Conservation (phyloP, 2,329 filamentous ascomycete genomes). For the Pleurostoma richardsiae region DNA sequence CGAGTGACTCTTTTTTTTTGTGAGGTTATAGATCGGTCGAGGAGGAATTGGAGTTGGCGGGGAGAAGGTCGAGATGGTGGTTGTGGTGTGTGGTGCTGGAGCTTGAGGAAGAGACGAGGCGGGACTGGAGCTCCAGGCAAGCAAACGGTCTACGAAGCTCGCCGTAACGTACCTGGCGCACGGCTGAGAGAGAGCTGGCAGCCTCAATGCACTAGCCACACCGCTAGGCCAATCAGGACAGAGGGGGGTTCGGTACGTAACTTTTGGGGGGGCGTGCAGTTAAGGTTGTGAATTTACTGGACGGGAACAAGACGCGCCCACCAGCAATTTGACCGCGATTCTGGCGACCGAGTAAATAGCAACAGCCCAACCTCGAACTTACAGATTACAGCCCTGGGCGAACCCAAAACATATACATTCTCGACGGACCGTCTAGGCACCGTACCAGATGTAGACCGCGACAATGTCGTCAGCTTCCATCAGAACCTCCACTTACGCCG, state of each 20-base stretch:
- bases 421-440: too few species aligned
- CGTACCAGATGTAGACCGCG: conserved; percentile 16
- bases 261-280: too few species aligned
- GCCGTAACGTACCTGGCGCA: conserved; percentile 1
- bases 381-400: too few species aligned
- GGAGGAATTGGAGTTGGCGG: neutral
- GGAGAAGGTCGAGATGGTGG: neutral
- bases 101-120: neutral
- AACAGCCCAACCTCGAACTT: too few species aligned
- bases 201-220: neutral
- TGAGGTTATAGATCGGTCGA: neutral
- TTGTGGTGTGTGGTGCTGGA: conserved; percentile 1
- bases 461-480: conserved; percentile 17
- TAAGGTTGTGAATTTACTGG: neutral
- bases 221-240: neutral
- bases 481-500: conserved; percentile 16
- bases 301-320: neutral
- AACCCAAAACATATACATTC: too few species aligned
- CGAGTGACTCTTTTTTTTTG: too few species aligned
- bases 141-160: conserved; percentile 16
- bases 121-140: conserved; percentile 15
- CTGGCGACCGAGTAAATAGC: neutral
- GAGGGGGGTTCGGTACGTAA: too few species aligned
- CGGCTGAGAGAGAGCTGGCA: neutral
- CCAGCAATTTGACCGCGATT: neutral